Base-by-base conservation (phyloP, 257 asterid genomes). In the Vinca minor region DNA sequence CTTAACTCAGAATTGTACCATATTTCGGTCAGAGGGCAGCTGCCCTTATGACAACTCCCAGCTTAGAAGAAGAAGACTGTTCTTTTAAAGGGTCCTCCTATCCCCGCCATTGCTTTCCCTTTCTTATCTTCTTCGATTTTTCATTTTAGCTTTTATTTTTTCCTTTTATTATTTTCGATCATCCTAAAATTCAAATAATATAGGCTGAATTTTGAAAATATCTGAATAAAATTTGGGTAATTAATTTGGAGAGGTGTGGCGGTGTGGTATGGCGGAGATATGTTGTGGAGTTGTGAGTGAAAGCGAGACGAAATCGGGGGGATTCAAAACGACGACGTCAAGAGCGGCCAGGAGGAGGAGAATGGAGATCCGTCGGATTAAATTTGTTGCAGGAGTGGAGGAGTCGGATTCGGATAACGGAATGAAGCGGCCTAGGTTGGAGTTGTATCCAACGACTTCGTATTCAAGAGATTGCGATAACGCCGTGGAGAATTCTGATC, bases 211-310 rank as follows among this genome's bases (percentile, higher is more conserved):
- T 1, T 15, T 15, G 0, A 1, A 15, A 15, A 44, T 44, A 38
- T 38, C 10, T 44, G n/a, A 44, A 13, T 15, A n/a, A 44, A 44
- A 55, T 5, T 55, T 55, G 39, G 29, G 2, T 28, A 34, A 26
- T 28, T 4, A 6, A 14, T n/a, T n/a, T n/a, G 14, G 35, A 11
- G 36, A 2, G 20, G 10, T 13, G 13, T 28, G 18, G 21, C 10
- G 38, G 21, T 29, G 23, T 29, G 61, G 41, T 56, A 87, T 87
- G 95, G 94, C 94, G 62, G 88, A 83, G 74, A 79, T 83, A 55
- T 87, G 88, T 48, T 71, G 73, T 61, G 89, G 76, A 12, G 72
- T 78, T 18, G 70, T 68, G 32, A 61, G 74, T 54, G 81, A 83
- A 53, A 69, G 64, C 54, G 81, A 82, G 29, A 15, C 71, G n/a